Percentiles rank a stretch among this genome's conserved stretches.
These are phyloP conservation scores for Boletus reticuloceps DNA, from an alignment of 768 basidiomycete genomes.

Conservation along the genomic window DNA sequence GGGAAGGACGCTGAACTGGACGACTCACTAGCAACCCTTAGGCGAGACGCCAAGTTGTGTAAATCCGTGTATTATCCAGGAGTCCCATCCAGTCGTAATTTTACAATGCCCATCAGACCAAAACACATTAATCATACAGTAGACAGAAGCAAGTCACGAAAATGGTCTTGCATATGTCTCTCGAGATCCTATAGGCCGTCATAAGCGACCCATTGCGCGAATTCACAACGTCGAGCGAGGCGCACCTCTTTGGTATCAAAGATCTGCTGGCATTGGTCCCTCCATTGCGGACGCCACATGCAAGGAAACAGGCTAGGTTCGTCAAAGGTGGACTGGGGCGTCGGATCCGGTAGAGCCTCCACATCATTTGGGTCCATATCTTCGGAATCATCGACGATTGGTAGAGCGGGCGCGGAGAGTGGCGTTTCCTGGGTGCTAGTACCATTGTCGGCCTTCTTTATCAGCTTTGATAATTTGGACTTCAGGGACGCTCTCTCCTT, in stretches of 20 bases:
- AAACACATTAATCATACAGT: too few species aligned
- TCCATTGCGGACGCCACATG: slow-evolving; percentile 27
- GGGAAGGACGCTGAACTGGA: too few species aligned
- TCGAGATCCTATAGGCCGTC: slow-evolving; percentile 20
- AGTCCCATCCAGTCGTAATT: too few species aligned
- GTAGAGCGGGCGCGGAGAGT: background rate
- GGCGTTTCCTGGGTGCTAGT: slow-evolving; percentile 10
- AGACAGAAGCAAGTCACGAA: slow-evolving; percentile 3
- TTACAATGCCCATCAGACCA: too few species aligned
- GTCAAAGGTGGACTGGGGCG: slow-evolving; percentile 6
- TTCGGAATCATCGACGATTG: slow-evolving; percentile 3
- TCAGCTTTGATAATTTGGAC: slow-evolving; percentile 10
- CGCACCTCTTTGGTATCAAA: slow-evolving; percentile 33
- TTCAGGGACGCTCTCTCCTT: slow-evolving; percentile 19
- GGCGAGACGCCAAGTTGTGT: too few species aligned
- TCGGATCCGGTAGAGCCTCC: slow-evolving; percentile 4
- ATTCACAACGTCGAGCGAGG: background rate
- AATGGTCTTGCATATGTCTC: slow-evolving; percentile 23
- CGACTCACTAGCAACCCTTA: too few species aligned
- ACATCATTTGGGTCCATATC: slow-evolving; percentile 21
- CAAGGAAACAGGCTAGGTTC: slow-evolving; percentile 25
- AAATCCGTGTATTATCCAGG: too few species aligned
- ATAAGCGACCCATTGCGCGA: background rate
- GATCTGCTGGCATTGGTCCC: slow-evolving; percentile 25
- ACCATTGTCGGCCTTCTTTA: background rate